Base-by-base conservation (phyloP, 805 yeast species). In the Wickerhamomyces bovis region DNA sequence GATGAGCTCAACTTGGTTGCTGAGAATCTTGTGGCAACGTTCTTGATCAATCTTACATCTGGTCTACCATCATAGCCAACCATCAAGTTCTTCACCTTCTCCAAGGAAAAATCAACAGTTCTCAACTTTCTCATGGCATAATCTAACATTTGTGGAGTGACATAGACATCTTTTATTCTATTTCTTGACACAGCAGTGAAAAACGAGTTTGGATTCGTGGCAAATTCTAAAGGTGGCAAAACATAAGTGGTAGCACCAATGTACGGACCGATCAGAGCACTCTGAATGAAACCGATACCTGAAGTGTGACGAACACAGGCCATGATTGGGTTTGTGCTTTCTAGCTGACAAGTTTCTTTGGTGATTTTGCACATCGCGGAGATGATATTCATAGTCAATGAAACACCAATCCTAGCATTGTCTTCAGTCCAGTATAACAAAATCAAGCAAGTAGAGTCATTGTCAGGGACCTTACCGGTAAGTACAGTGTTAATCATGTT, bases 301-400 rank as follows among this genome's bases (percentile, higher is more conserved):
- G 76, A 67, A 2, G 88, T 78, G 54, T 90, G 92, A 39, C 95
- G 78, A 9, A 88, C 95, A 63, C 96, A 82, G 0, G 96, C 96
- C 38, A 92, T 72, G 7, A 94, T 71, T 0, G 97, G 83, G 38
- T 80, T 77, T 30, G 77, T 74, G 36, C 85, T 76, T 13, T 83
- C 75, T 66, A 94, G 72, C 50, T 88, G 92, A 58, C 96, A 87
- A 0, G 98, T 92, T 61, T 92, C 97, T 56, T 94, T 92, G 59
- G 89, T 76, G 19, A 87, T 85, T 57, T 90, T 89, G 65, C 97
- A 89, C 63, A 87, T 76, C 2, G 88, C 83, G 54, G 90, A 65
- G 12, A 94, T 68, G 43, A 78, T 76, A 38, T 73, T 67, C 61
- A 86, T 94, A 21, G 78, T 80, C 11, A 60, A 44, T 12, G 48